Conservation (phyloP, 2,329 filamentous ascomycete genomes). For the Colletotrichum sidae region DNA sequence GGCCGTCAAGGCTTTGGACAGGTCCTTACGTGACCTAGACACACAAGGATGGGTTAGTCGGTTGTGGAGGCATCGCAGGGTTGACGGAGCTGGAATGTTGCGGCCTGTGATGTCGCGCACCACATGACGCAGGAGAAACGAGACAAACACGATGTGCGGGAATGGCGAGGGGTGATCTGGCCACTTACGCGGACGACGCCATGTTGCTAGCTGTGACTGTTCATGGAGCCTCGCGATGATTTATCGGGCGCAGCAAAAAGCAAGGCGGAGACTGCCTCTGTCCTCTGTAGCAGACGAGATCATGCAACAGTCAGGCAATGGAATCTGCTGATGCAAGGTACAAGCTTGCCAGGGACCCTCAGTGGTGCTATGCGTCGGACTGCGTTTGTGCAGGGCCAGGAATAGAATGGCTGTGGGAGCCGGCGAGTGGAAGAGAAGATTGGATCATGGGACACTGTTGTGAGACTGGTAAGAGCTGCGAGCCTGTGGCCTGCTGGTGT, state of each 20-base stretch:
- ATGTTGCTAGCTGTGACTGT: constrained; percentile 37
- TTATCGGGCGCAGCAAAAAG: constrained; percentile 11
- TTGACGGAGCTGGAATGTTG: constrained; percentile 5
- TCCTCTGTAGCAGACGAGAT: constrained; percentile 20
- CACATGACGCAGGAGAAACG: constrained; percentile 11
- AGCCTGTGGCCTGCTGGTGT: neutral
- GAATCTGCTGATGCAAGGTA: constrained; percentile 38
- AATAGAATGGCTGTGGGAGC: constrained; percentile 24
- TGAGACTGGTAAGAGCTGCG: no score
- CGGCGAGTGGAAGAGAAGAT: constrained; percentile 13
- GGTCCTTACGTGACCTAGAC: constrained; percentile 68
- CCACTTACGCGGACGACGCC: constrained; percentile 44
- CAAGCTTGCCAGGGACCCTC: constrained; percentile 36
- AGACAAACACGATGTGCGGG: neutral
- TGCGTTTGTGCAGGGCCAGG: constrained; percentile 10
- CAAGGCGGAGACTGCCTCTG: constrained; percentile 17
- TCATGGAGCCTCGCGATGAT: constrained; percentile 34
- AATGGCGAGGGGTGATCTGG: constrained; percentile 14
- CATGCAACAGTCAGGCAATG: constrained; percentile 37
- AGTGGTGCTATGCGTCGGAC: neutral
- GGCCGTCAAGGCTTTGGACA: constrained; percentile 66
- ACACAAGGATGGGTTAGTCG: constrained; percentile 11
- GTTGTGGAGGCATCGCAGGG: constrained; percentile 8
- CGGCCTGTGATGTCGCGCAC: constrained; percentile 32
- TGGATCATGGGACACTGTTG: constrained; percentile 23